Conservation (phyloP, 2,329 filamentous ascomycete species). For the Clarireedia sp. region DNA sequence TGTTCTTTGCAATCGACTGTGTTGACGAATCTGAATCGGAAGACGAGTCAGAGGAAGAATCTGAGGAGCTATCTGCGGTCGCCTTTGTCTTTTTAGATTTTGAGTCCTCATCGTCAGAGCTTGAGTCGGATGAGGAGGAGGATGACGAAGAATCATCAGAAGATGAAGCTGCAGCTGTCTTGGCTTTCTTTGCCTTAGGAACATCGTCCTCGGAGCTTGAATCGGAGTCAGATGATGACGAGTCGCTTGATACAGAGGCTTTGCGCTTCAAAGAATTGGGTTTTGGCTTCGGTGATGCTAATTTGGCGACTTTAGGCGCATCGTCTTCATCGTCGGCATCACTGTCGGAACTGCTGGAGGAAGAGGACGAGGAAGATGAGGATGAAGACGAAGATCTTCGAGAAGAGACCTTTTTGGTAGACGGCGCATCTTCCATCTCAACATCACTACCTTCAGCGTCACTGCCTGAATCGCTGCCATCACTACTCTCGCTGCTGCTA, state of each 20-base stretch:
- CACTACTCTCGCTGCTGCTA: constrained; percentile 23
- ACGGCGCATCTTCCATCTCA: constrained; percentile 29
- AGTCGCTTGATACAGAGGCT: constrained; percentile 32
- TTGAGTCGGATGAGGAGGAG: constrained; percentile 20
- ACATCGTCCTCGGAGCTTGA: constrained; percentile 29
- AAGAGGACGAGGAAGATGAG: constrained; percentile 33
- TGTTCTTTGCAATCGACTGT: constrained; percentile 25
- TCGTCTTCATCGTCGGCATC: constrained; percentile 44
- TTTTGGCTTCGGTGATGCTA: constrained; percentile 23
- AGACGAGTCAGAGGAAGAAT: constrained; percentile 24
- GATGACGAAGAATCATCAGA: constrained; percentile 11
- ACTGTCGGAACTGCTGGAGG: constrained; percentile 38
- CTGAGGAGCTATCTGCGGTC: constrained; percentile 25
- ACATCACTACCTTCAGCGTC: constrained; percentile 30
- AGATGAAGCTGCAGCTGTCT: constrained; percentile 9
- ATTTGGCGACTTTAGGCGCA: constrained; percentile 20
- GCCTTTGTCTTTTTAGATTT: constrained; percentile 42
- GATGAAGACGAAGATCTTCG: constrained; percentile 31
- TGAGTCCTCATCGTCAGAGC: constrained; percentile 35
- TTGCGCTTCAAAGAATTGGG: constrained; percentile 47
- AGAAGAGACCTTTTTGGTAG: constrained; percentile 25
- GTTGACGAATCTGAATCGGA: constrained; percentile 23
- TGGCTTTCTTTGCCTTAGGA: constrained; percentile 10
- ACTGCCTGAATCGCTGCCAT: constrained; percentile 26
- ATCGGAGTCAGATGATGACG: constrained; percentile 22